Percentiles rank a stretch among this genome's conserved stretches.
phyloP scores from a whole-genome alignment of 495 filamentous ascomycete species.

The Thermothielavioides terrestris region DNA sequence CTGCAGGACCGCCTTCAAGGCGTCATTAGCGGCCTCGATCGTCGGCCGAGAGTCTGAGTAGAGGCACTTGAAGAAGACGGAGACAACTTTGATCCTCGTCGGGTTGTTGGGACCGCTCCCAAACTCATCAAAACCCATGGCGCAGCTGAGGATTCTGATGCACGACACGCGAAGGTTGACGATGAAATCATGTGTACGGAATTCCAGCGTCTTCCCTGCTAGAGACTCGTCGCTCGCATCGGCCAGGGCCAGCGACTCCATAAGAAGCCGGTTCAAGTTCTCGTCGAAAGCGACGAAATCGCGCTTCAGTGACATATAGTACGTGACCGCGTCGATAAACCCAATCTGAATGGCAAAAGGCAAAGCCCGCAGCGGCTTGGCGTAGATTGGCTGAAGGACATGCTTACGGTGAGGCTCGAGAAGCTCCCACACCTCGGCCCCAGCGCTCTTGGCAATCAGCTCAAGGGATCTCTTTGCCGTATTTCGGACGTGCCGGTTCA shows the following conservation, averaged over 20 bases:
- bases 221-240: constrained; percentile 89
- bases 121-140: constrained; percentile 87
- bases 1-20: constrained; percentile 71
- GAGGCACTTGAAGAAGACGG: constrained; percentile 93
- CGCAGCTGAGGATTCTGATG: constrained; percentile 83
- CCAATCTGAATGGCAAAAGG: constrained; percentile 92
- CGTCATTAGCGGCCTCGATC: constrained; percentile 87
- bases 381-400: constrained; percentile 78
- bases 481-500: constrained; percentile 87
- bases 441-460: constrained; percentile 68
- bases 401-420: constrained; percentile 80
- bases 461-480: constrained; percentile 72
- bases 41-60: constrained; percentile 87
- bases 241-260: constrained; percentile 85
- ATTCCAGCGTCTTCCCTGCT: constrained; percentile 75
- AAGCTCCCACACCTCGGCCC: constrained; percentile 73
- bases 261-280: constrained; percentile 74
- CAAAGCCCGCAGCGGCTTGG: constrained; percentile 85
- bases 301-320: constrained; percentile 75
- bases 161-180: constrained; percentile 89
- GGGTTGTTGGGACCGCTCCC: constrained; percentile 55
- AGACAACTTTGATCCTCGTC: constrained; percentile 75
- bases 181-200: constrained; percentile 83
- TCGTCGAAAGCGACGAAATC: constrained; percentile 88
- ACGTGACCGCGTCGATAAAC: constrained; percentile 94